A percentile compares a stretch with the other conserved stretches of the same genome.
phyloP scores from a whole-genome alignment of 306 rosid species.

The Adenanthera pavonina region DNA sequence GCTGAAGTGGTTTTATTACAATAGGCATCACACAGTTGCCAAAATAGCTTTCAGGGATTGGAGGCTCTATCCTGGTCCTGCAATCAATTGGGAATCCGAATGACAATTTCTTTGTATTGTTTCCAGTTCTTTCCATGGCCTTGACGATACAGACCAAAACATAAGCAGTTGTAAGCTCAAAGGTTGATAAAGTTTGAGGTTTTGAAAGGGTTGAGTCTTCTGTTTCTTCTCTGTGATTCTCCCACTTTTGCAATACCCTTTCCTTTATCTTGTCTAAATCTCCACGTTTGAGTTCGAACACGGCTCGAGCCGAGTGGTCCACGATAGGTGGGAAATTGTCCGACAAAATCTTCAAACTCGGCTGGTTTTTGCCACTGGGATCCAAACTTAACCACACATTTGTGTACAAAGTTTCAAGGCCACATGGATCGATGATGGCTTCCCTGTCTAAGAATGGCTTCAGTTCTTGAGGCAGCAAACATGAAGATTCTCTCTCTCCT shows the following conservation, averaged over 20 bases:
- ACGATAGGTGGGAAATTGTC: not conserved
- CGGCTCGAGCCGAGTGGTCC: slow-evolving; percentile 29
- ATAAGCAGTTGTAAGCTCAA: not conserved
- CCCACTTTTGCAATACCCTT: not conserved
- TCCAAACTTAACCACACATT: too few species aligned
- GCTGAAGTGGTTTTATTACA: too few species aligned
- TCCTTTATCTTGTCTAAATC: slow-evolving; percentile 18
- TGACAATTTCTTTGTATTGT: too few species aligned
- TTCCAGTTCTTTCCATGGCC: too few species aligned
- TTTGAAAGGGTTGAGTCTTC: not conserved
- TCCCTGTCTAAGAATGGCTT: slow-evolving; percentile 33
- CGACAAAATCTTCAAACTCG: not conserved
- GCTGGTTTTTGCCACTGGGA: not conserved
- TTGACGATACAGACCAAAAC: not conserved
- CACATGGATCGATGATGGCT: not conserved
- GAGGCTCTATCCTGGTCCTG: not conserved
- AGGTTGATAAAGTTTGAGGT: not conserved
- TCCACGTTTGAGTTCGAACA: slow-evolving; percentile 31
- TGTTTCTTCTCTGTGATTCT: not conserved
- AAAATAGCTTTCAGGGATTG: not conserved
- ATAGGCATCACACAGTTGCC: not conserved
- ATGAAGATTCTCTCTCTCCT: not conserved
- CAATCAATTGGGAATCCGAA: not conserved
- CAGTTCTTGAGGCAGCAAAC: slow-evolving; percentile 27
- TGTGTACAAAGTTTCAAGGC: not conserved